Percentiles rank a stretch among this genome's conserved stretches.
Evolutionary conservation across 2,329 filamentous ascomycete genomes (phyloP).

Genomic region (Fusarium sp.): DNA sequence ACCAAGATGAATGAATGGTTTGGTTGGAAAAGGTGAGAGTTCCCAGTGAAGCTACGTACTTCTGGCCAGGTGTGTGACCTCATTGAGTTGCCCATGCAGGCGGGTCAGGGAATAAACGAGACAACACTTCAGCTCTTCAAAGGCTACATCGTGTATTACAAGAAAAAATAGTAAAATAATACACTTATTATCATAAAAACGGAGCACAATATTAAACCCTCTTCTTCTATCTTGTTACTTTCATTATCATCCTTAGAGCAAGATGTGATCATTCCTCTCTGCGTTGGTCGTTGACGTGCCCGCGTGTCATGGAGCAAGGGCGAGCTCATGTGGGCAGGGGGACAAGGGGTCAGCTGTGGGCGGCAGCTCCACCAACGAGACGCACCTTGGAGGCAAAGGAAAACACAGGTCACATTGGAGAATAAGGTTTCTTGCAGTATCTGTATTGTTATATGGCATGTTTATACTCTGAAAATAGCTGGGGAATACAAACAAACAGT

Average conservation of each 20-base stretch:
- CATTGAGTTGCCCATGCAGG: not conserved
- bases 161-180: not conserved
- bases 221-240: not conserved
- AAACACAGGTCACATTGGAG: not conserved
- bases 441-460: not conserved
- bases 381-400: not conserved
- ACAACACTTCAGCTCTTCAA: not conserved
- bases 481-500: not conserved
- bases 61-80: slow-evolving; percentile 4
- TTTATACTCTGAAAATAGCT: not conserved
- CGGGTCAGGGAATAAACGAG: not conserved
- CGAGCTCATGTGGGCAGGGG: slow-evolving; percentile 6
- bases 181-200: too few species aligned
- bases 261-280: not conserved
- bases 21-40: not conserved
- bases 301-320: not conserved
- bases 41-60: slow-evolving; percentile 5
- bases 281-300: not conserved
- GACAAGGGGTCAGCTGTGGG: not conserved
- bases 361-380: not conserved
- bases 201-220: too few species aligned
- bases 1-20: not conserved
- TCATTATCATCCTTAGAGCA: not conserved
- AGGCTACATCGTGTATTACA: not conserved
- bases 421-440: not conserved